Base-by-base conservation (phyloP, 495 filamentous ascomycete genomes). In the Staphylotrichum tortipilum region DNA sequence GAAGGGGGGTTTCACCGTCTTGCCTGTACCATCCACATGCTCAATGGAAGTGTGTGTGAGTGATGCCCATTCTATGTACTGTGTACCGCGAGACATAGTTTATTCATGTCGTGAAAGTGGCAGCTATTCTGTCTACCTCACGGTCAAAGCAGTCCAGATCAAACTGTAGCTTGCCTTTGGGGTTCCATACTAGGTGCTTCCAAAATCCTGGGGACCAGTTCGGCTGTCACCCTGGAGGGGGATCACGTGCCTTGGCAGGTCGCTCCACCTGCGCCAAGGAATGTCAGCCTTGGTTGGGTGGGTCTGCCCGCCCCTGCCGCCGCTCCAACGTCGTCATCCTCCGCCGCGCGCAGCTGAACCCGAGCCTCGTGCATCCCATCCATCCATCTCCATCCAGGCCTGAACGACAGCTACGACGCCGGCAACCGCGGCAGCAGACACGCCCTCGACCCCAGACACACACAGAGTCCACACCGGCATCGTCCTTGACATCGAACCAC, bases 311-410 rank as follows among this genome's bases (percentile, higher is more conserved):
- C 43, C 50, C n/a, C n/a, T n/a, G n/a, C n/a, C 11, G 26, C 35
- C 15, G 37, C 43, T 42, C 50, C 50, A 46, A 53, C 50, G 50
- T 53, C 50, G 37, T 49, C 38, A 48, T 34, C 39, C 29, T 42
- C 44, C 22, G 24, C 28, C 6, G 38, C n/a, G n/a, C n/a, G n/a
- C n/a, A 42, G 29, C 21, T 34, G n/a, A 35, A 9, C 35, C 36
- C 26, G 28, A 40, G 47, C 41, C 45, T 39, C 37, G 33, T 24
- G 22, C 29, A 33, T 31, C 47, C 28, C 21, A n/a, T n/a, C n/a
- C n/a, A n/a, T n/a, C n/a, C n/a, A n/a, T n/a, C n/a, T n/a, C n/a
- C n/a, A n/a, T n/a, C n/a, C n/a, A n/a, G 15, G 28, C 11, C 3
- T 11, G 15, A 23, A 39, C 50, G 29, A 44, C 41, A 17, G 43